Evolutionary conservation across 1,284 basidiomycete species (phyloP).

Genomic region (Stygiomarasmius scandens): DNA sequence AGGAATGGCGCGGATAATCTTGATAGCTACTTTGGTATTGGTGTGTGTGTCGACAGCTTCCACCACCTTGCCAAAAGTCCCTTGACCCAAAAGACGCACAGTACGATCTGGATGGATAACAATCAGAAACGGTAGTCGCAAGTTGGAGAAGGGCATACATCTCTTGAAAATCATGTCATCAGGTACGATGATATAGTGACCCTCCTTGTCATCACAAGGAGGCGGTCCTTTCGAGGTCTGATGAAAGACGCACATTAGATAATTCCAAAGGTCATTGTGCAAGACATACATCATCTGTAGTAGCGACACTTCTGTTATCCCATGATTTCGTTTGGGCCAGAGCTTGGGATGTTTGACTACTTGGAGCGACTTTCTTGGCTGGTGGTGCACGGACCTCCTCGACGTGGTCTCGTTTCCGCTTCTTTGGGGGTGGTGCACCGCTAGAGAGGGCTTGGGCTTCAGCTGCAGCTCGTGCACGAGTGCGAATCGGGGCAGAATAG

Average conservation of each 20-base stretch:
- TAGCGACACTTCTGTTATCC: conserved; percentile 61
- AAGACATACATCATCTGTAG: conserved; percentile 63
- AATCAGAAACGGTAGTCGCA: conserved; percentile 21
- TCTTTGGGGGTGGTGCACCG: conserved; percentile 69
- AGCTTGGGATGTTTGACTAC: conserved; percentile 49
- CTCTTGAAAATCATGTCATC: conserved; percentile 86
- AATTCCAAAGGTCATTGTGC: conserved; percentile 16
- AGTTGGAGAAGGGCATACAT: conserved; percentile 56
- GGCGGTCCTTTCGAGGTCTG: conserved; percentile 62
- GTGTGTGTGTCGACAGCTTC: conserved; percentile 86
- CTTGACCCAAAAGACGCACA: conserved; percentile 89
- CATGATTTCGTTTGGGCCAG: conserved; percentile 58
- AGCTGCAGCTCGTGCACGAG: conserved; percentile 78
- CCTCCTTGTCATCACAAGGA: conserved; percentile 91
- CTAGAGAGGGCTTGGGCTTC: conserved; percentile 77
- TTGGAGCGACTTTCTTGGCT: conserved; percentile 58
- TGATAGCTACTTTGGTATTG: conserved; percentile 89
- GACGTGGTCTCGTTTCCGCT: conserved; percentile 71
- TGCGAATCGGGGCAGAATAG: conserved; percentile 74
- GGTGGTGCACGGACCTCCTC: conserved; percentile 68
- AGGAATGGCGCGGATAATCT: conserved; percentile 96
- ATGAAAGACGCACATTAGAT: conserved; percentile 26
- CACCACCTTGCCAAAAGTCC: conserved; percentile 99
- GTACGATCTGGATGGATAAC: conserved; percentile 73
- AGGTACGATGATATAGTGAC: conserved; percentile 90